Evolutionary conservation across 305 asterid species (phyloP).

Genomic region (Coffea humblotiana): DNA sequence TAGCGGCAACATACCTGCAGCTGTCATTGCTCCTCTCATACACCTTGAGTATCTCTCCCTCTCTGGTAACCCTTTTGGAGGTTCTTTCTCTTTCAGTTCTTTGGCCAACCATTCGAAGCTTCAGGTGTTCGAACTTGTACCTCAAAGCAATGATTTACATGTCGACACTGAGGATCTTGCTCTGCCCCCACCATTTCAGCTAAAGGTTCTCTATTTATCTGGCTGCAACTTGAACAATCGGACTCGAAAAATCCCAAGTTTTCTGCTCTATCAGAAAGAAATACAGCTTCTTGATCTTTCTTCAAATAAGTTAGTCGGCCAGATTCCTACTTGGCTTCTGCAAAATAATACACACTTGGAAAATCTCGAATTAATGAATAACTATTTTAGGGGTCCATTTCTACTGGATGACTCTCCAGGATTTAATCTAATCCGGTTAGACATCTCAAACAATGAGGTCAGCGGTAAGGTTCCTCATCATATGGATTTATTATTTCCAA

Average conservation of each 20-base stretch:
- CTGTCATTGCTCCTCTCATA: constrained; percentile 13
- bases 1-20: constrained; percentile 21
- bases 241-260: neutral
- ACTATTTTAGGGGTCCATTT: constrained; percentile 8
- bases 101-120: constrained; percentile 24
- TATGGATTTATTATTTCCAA: constrained; percentile 9
- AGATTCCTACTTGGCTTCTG: constrained; percentile 22
- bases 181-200: constrained; percentile 31
- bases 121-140: neutral
- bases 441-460: constrained; percentile 8
- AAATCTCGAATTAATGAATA: neutral
- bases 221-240: neutral
- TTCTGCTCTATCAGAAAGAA: constrained; percentile 18
- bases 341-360: constrained; percentile 16
- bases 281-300: constrained; percentile 14
- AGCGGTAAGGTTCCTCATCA: constrained; percentile 9
- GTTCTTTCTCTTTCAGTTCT: constrained; percentile 8
- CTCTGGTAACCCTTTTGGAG: constrained; percentile 11
- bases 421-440: neutral
- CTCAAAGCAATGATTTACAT: neutral
- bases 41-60: constrained; percentile 24
- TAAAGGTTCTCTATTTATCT: constrained; percentile 13
- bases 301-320: constrained; percentile 6
- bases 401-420: neutral
- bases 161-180: constrained; percentile 23